Evolutionary conservation across 106 monocot species (phyloP), one percentile per base, ranked within the genome.

Genomic region (Dendrobium chrysotoxum): DNA sequence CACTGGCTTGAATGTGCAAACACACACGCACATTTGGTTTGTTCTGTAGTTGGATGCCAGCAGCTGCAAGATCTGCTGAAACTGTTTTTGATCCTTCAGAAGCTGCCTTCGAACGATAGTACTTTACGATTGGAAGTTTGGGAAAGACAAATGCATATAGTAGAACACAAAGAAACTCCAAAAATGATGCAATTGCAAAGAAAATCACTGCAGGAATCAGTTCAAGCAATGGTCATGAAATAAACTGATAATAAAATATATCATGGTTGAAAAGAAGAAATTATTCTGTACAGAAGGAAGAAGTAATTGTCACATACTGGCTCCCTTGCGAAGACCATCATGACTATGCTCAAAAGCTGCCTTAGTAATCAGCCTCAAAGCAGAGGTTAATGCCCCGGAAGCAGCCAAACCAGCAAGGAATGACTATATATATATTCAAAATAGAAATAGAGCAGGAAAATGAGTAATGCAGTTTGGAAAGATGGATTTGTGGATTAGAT

Each of bases 271-370:
- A 35, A 35, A 57, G 0, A 72, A 26, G 28, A 53, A 7, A 28
- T 7, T 10, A 1, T 8, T 57, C n/a, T 55, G 9, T 6, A 38
- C 64, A 73, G 16, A 47, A 21, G 5, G 4, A 68, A 67, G 54
- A 7, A 18, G 46, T 61, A 38, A 38, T 58, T 6, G 23, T 38
- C 17, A 73, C 86, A 40, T 89, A 89, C 89, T 72, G 53, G 89
- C 87, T 81, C 89, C 89, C 57, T 87, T 86, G n/a, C 89, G 89
- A 78, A 90, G 89, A 68, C 89, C 89, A 76, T 82, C 54, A 40
- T 86, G 50, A 40, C 72, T 80, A 46, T 77, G 82, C 21, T 88
- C 72, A 55, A 87, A 89, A 66, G 86, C 86, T 66, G 86, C 89
- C 77, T 86, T 89, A 40, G 89, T 89, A 23, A 84, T 80, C 13